Base-by-base conservation (phyloP, 345 rosid species). In the Moricandia moricandioides region DNA sequence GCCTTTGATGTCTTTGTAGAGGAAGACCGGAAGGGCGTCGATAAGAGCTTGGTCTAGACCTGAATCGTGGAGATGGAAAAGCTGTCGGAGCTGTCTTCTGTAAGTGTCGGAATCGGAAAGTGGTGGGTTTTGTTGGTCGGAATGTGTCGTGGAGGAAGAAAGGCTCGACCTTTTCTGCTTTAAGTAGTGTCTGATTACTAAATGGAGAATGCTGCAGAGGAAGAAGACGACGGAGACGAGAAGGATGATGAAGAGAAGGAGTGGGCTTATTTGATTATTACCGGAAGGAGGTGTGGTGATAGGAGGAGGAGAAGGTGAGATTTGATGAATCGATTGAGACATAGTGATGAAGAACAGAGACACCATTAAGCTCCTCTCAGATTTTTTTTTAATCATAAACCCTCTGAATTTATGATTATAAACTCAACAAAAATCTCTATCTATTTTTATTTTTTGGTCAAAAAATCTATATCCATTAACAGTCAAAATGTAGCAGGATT, bases 31-130 rank as follows among this genome's bases (percentile, higher is more conserved):
- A 24, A 93, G 88, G 16, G 98, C 89, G 77, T 91, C 97, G 63
- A 93, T 89, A 11, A 88, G 77, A 63, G 98, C 88, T 76, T 93
- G 98, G 80, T 93, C 97, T 51, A 93, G 84, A 47, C 98, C 98
- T 37, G 92, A 91, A 78, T 93, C 98, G 59, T 93, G 98, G 56
- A 93, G 93, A 75, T 86, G 90, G 68, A 93, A 93, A 0, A 93
- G 97, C 67, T 90, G 98, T 58, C 84, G 98, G 30, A 93, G 80
- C 82, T 93, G 98, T 74, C 97, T 80, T 67, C 83, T 89, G 75
- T 86, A 82, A 45, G 91, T 85, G 62, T 84, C 91, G 13, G 96
- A 81, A 59, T 86, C 88, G 12, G 98, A 77, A 70, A 85, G 52
- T 16, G 88, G 89, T 4, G 84, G 88, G 83, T 80, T 77, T 67